Base-by-base conservation (phyloP, 73 alveolate species). In the Paramecium caudatum region DNA sequence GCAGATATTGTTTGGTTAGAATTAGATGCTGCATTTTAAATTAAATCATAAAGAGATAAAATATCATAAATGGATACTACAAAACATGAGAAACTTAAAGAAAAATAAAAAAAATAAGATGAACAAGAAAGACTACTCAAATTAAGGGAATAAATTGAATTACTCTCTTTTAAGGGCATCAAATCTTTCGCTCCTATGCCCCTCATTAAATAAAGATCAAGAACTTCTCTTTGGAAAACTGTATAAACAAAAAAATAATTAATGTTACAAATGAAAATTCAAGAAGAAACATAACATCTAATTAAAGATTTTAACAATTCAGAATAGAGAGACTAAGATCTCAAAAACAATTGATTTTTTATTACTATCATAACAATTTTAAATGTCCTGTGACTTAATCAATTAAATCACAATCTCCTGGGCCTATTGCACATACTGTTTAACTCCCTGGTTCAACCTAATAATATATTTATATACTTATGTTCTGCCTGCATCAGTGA, bases 371-470 rank as follows among this genome's bases (percentile, higher is more conserved):
- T 55, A 86, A 65, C 65, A 86, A 86, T 63, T 86, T 86, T 16
- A 86, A 78, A 46, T 86, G 93, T 37, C 81, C 81, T 41, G 93
- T 86, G 25, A 86, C 85, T 43, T 70, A 63, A 86, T 86, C 93
- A 55, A 86, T 61, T 25, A 63, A 32, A 41, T 61, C 87, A n/a
- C 81, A 50, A 62, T 78, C 84, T 16, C 62, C 93, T n/a, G 99
- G 99, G 12, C 99, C 99, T 12, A 98, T 95, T n/a, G 99, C 99
- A 41, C 95, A 81, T 13, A 98, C 99, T 21, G 99, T 98, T 47
- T 90, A 90, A 37, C 98, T 93, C 19, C 98, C 98, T 16, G 98
- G 98, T 23, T 94, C 98, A 25, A 98, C 80, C 80, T 55, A 16
- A 55, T 25, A 17, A 23, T 3, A 55, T 55, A 27, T 43, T 27